Conservation (phyloP, 2,329 filamentous ascomycete genomes). For the Tolypocladium pustulatum region DNA sequence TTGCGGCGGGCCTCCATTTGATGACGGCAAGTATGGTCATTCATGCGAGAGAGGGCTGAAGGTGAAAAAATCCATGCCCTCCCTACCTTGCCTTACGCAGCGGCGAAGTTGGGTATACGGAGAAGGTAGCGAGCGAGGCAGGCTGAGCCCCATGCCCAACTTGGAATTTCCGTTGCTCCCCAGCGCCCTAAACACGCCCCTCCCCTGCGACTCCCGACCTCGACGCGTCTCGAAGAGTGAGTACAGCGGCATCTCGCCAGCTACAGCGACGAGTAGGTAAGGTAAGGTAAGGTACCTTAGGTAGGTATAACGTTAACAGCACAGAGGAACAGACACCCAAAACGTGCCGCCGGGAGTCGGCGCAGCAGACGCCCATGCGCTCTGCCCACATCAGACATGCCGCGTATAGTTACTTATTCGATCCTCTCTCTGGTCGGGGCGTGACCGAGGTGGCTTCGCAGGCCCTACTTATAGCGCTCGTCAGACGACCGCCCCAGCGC, state of each 20-base stretch:
- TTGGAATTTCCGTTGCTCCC: background rate
- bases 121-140: background rate
- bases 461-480: background rate
- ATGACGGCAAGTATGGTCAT: background rate
- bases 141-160: background rate
- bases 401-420: slow-evolving; percentile 1
- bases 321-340: background rate
- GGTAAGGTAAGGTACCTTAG: too few species aligned
- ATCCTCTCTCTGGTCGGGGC: background rate
- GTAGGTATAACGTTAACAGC: too few species aligned
- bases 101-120: background rate
- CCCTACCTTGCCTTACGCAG: too few species aligned
- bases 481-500: background rate
- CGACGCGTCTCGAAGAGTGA: background rate
- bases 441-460: background rate
- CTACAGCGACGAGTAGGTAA: too few species aligned
- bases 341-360: background rate
- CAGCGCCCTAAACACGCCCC: background rate
- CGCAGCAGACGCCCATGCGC: background rate
- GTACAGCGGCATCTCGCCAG: background rate
- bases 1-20: background rate
- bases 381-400: slow-evolving; percentile 4
- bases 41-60: background rate
- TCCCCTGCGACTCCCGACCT: background rate
- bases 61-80: background rate